Base-by-base conservation (phyloP, 208 protist species). In the Wallacemonas collosoma region DNA sequence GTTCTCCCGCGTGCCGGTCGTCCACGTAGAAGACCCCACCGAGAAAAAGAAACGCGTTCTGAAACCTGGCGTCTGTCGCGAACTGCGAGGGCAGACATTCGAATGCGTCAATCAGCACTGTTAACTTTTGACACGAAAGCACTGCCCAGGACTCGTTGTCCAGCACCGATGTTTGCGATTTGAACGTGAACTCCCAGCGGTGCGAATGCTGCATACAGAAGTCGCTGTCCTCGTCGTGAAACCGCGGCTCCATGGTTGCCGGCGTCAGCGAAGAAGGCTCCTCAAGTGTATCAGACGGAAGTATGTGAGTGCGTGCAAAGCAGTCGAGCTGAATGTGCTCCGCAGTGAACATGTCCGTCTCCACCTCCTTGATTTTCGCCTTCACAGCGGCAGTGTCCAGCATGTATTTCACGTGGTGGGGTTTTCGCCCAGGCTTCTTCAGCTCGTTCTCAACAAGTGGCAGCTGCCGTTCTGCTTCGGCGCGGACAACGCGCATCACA, bases 1-100 rank as follows among this genome's bases (percentile, higher is more conserved):
- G 66, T 4, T 77, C 66, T 4, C 73, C 78, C 12, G 67, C 64
- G 68, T 91, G 88, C 5, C 90, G 83, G 68, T 95, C 89, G 62
- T 96, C 88, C 50, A 96, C 72, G 71, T 93, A 96, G 57, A 96
- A 96, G 26, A 77, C 80, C 41, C 82, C 91, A 53, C 77, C 85
- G 56, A 96, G 87, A 75, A 93, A 93, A n/a, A 94, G 45, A 71
- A 96, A 94, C 35, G 83, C 79, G 66, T 93, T 89, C 43, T 77
- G 71, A 72, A 43, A 76, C 47, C 36, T 69, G 70, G 45, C 74
- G n/a, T 60, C 62, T 26, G 38, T 68, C 26, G 26, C 14, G 55
- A 45, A 65, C 43, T 65, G 60, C 41, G 60, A 64, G 39, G 72
- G 58, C 75, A 79, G 63, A 48, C 90, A 95, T 67, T 82, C 75